Evolutionary conservation across 2,329 filamentous ascomycete genomes (phyloP).

Genomic region (Alternaria longipes): DNA sequence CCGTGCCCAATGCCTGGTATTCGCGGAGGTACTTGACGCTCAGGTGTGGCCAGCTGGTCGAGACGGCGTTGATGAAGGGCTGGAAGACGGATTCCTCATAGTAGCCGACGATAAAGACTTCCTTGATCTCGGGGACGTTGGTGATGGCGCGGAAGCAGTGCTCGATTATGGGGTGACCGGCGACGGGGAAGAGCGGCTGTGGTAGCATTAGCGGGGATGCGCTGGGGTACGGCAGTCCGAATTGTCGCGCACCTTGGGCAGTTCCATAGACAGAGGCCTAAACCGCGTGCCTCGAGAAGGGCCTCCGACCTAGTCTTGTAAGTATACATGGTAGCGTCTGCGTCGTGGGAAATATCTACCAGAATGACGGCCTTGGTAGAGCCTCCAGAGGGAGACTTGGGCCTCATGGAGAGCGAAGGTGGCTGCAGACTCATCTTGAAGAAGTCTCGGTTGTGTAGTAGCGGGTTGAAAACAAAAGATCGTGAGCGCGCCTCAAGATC

Average conservation of each 20-base stretch:
- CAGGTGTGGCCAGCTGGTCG: conserved; percentile 84
- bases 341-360: conserved; percentile 62
- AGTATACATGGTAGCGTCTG: conserved; percentile 29
- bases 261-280: conserved; percentile 90
- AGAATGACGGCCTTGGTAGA: conserved; percentile 94
- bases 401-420: conserved; percentile 47
- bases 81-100: conserved; percentile 97
- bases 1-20: conserved; percentile 95
- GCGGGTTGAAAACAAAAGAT: background rate
- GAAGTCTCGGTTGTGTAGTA: background rate
- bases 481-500: conserved; percentile 1
- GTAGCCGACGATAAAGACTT: conserved; percentile 98
- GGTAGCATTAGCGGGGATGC: conserved; percentile 29
- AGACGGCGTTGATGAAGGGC: conserved; percentile 95
- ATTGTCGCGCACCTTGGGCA: conserved; percentile 78
- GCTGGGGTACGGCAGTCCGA: conserved; percentile 12
- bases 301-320: conserved; percentile 78
- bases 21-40: conserved; percentile 95
- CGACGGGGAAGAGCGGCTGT: conserved; percentile 96
- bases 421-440: conserved; percentile 50
- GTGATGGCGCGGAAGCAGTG: conserved; percentile 93
- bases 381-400: conserved; percentile 46
- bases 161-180: conserved; percentile 97
- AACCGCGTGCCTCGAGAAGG: conserved; percentile 96
- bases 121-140: conserved; percentile 89